Evolutionary conservation across 768 basidiomycete species (phyloP).

Genomic region (Omphalotus guepiniiformis): DNA sequence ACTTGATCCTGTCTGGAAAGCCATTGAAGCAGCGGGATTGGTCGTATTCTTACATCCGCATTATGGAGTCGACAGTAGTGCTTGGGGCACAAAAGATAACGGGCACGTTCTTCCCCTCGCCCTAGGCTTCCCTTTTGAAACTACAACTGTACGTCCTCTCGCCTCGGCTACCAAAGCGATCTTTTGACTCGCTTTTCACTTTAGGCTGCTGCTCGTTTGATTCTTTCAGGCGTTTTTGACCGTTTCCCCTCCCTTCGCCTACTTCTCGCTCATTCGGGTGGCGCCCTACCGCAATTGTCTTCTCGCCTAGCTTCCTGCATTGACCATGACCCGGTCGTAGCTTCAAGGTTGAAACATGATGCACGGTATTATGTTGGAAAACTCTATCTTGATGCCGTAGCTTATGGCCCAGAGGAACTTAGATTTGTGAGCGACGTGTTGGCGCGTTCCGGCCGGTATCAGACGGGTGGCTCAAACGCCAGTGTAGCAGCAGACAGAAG

Average conservation of each 20-base stretch:
- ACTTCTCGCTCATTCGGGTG: constrained; percentile 85
- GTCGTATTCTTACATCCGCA: constrained; percentile 86
- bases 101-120: constrained; percentile 87
- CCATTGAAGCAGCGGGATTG: constrained; percentile 62
- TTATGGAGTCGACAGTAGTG: constrained; percentile 71
- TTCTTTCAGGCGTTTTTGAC: constrained; percentile 78
- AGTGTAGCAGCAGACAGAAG: constrained; percentile 31
- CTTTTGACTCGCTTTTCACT: constrained; percentile 14
- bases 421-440: constrained; percentile 72
- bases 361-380: constrained; percentile 79
- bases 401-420: constrained; percentile 83
- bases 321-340: constrained; percentile 77
- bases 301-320: constrained; percentile 84
- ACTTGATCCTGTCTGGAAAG: constrained; percentile 80
- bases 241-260: constrained; percentile 71
- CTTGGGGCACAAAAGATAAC: constrained; percentile 74
- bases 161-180: too few species aligned
- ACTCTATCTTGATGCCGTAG: constrained; percentile 83
- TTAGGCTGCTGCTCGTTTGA: constrained; percentile 74
- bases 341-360: constrained; percentile 71
- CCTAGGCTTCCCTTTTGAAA: constrained; percentile 88
- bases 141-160: constrained; percentile 61
- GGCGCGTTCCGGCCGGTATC: constrained; percentile 52
- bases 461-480: constrained; percentile 24
- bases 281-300: constrained; percentile 77